Percentiles rank a stretch among this genome's conserved stretches.
Evolutionary conservation across 2,329 filamentous ascomycete species (phyloP).

Genomic region (Cordyceps fumosorosea): DNA sequence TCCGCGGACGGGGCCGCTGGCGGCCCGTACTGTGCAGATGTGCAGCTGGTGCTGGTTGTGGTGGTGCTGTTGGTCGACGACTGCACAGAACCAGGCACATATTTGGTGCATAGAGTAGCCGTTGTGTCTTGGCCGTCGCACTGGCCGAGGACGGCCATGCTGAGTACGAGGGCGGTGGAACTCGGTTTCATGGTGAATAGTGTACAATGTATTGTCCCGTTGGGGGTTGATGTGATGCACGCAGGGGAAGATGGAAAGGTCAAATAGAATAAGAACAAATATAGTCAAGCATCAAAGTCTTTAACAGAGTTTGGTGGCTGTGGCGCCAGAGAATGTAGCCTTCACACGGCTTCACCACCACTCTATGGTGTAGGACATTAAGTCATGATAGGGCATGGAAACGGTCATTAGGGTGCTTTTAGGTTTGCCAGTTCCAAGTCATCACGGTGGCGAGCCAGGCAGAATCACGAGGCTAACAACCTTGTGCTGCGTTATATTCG

Average conservation of each 20-base stretch:
- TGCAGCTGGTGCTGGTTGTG: background rate
- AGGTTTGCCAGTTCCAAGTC: background rate
- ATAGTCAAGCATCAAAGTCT: too few relatives aligned
- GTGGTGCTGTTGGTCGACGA: background rate
- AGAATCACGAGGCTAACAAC: background rate
- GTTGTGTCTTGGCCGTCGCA: background rate
- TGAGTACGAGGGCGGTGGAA: background rate
- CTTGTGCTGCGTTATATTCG: conserved; percentile 6
- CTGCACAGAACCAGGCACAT: background rate
- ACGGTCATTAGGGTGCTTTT: background rate
- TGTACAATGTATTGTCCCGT: too few relatives aligned
- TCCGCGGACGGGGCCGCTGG: too few relatives aligned
- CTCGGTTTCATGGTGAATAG: background rate
- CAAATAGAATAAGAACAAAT: too few relatives aligned
- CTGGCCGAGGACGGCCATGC: background rate
- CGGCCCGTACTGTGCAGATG: too few relatives aligned
- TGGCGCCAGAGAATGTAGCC: too few relatives aligned
- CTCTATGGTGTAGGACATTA: too few relatives aligned
- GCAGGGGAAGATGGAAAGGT: background rate
- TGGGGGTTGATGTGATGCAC: background rate
- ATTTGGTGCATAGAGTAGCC: background rate
- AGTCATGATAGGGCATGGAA: background rate
- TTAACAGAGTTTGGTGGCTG: too few relatives aligned
- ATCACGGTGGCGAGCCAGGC: background rate
- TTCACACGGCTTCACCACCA: too few relatives aligned